Evolutionary conservation across 2,329 filamentous ascomycete genomes (phyloP), one percentile per base, ranked within the genome.

Genomic region (Neofusicoccum ribis): DNA sequence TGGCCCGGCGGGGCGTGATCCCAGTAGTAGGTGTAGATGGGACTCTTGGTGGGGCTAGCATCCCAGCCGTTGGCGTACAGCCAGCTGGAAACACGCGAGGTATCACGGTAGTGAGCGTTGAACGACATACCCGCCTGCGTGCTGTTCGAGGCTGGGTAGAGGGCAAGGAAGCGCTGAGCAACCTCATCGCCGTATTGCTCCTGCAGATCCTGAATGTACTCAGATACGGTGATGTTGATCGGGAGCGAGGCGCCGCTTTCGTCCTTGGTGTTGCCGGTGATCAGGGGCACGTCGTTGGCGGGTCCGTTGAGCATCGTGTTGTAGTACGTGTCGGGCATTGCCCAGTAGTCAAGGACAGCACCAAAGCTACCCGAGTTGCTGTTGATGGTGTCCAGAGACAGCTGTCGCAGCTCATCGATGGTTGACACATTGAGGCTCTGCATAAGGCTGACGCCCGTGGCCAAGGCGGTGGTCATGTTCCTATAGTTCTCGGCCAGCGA

Each of bases 211-310:
- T 74, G 70, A 51, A 77, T 72, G 70, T 86, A 84, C 64, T 86
- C 79, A 20, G 78, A 82, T 34, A 63, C 44, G 67, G 88, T 80
- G 15, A 80, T 84, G 11, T 72, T 76, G 1, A 82, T 81, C 0
- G 80, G 83, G 66, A 88, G 88, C 1, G 79, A 78, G 2, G 84
- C 85, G 0, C 87, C 89, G 47, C 66, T 70, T 72, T 91, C 89
- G 68, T 91, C 88, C 0, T 84, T 84, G 71, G 89, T 90, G n/a
- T 82, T 83, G 1, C 89, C 88, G 20, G 85, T 77, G 1, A 91
- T 79, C 36, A 90, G 81, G 0, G 88, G 86, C 0, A 90, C 84
- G 56, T 85, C 66, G 36, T 75, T 65, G 17, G 74, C 70, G 0
- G 66, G 67, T 1, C 70, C 71, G 47, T 76, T 71, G 8, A 72